A percentile compares a stretch with the other conserved stretches of the same genome.
These are phyloP conservation scores for Ceratobasidium sp. DNA, from an alignment of 1,284 basidiomycete species.

Conservation along the genomic window DNA sequence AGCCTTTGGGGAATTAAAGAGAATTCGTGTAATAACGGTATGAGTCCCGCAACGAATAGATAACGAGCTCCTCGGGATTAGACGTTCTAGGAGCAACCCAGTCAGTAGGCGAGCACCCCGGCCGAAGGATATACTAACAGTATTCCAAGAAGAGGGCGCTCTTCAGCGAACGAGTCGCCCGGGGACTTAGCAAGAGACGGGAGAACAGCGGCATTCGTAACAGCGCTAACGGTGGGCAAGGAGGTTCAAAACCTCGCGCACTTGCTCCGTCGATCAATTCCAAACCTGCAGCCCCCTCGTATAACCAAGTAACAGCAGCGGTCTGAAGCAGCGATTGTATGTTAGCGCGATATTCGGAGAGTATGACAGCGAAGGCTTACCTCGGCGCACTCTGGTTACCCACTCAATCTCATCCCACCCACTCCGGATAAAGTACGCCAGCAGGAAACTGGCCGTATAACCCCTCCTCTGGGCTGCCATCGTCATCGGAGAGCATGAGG, in stretches of 20 bases:
- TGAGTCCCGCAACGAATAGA: conserved; percentile 74
- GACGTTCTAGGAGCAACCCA: conserved; percentile 46
- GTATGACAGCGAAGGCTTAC: conserved; percentile 2
- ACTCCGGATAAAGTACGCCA: conserved; percentile 13
- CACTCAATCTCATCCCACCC: conserved; percentile 33
- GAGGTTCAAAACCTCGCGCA: conserved; percentile 68
- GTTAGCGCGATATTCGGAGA: not conserved
- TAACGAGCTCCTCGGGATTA: conserved; percentile 58
- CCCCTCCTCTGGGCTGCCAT: conserved; percentile 33
- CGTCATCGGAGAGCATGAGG: conserved; percentile 41
- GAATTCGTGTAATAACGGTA: conserved; percentile 65
- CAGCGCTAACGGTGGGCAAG: conserved; percentile 54
- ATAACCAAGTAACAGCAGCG: not conserved
- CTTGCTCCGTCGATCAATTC: conserved; percentile 70
- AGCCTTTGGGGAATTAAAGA: conserved; percentile 50
- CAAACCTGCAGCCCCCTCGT: conserved; percentile 64
- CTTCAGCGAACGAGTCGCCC: conserved; percentile 55
- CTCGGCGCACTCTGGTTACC: conserved; percentile 25
- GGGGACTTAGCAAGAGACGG: conserved; percentile 54
- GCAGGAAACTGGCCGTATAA: conserved; percentile 11
- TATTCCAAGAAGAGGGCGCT: conserved; percentile 68
- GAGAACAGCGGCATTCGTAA: conserved; percentile 60
- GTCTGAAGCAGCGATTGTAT: not conserved
- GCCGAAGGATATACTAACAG: conserved; percentile 60
- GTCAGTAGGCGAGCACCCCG: conserved; percentile 47